These are phyloP conservation scores for Heritiera littoralis DNA, from an alignment of 345 rosid species.

Conservation along the genomic window DNA sequence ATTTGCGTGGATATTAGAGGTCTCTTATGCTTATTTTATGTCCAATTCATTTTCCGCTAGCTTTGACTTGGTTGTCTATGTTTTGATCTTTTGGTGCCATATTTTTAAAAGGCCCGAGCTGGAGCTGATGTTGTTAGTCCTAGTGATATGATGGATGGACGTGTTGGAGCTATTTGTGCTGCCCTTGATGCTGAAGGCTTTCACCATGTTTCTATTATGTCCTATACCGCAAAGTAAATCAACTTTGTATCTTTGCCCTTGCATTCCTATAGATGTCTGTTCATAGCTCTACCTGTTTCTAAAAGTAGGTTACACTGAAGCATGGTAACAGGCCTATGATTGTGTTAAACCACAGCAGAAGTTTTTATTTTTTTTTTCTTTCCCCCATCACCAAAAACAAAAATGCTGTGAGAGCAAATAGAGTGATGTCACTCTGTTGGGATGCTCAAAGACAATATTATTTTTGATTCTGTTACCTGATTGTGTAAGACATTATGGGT, in stretches of 20 bases:
- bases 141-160: slow-evolving; percentile 99
- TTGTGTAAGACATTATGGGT: not conserved
- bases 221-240: slow-evolving; percentile 90
- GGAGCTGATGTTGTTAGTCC: slow-evolving; percentile 98
- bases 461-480: not conserved
- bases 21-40: slow-evolving; percentile 11
- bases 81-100: slow-evolving; percentile 21
- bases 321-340: not conserved
- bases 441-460: not conserved
- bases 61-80: not conserved
- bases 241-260: not conserved
- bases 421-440: not conserved
- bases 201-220: slow-evolving; percentile 92
- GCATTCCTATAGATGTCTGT: not conserved
- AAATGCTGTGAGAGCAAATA: not conserved
- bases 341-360: not conserved
- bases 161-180: slow-evolving; percentile 76
- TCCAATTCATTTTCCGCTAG: not conserved
- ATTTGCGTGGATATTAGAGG: not conserved
- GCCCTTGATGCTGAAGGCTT: slow-evolving; percentile 97
- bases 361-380: not conserved
- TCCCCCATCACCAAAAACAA: not conserved
- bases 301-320: not conserved
- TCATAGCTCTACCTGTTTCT: not conserved
- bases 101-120: slow-evolving; percentile 60